Evolutionary conservation across 208 protist species (phyloP), one percentile per base, ranked within the genome.

Genomic region (Crithidia expoeki): DNA sequence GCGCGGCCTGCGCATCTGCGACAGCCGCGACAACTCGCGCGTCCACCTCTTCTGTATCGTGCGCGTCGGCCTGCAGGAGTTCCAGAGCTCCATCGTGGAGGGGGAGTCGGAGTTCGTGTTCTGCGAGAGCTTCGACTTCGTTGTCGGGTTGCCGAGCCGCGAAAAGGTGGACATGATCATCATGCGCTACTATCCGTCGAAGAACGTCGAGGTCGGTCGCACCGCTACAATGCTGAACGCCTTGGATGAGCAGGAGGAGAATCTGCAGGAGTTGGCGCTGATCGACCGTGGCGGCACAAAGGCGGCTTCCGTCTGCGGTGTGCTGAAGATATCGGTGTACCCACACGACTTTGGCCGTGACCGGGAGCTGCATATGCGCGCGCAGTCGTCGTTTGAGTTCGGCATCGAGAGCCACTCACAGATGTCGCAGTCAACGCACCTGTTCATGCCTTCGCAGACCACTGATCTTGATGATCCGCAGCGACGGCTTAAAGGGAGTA

Each of bases 161-260:
- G 88, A 96, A 32, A 68, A 80, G 65, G 64, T 94, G 49, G 71
- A 88, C 64, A 49, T 96, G 7, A 87, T 91, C 33, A 23, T 93
- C 10, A 75, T 89, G 64, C 56, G 79, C 38, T 81, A 76, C 63
- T 56, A 53, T 40, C 42, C 72, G 0, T 50, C 74, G 19, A 70
- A 68, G 28, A 69, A 42, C 32, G 44, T 72, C 7, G 88, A 92
- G 59, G 36, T 92, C 4, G 88, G 86, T 27, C 81, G 86, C 55
- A 91, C 86, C 21, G 68, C 72, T 27, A 34, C 94, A 34, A 64
- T 74, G 59, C 73, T 93, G 25, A 49, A 74, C n/a, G 44, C 63
- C 2, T 42, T 89, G 58, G 36, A 67, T 4, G 61, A 65, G 47
- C 69, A 60, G 17, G 66, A 78, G 56, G 46, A 74, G 36, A 89